Base-by-base conservation (phyloP, 1,139 yeast genomes). In the Saccharomyces pastorianus region DNA sequence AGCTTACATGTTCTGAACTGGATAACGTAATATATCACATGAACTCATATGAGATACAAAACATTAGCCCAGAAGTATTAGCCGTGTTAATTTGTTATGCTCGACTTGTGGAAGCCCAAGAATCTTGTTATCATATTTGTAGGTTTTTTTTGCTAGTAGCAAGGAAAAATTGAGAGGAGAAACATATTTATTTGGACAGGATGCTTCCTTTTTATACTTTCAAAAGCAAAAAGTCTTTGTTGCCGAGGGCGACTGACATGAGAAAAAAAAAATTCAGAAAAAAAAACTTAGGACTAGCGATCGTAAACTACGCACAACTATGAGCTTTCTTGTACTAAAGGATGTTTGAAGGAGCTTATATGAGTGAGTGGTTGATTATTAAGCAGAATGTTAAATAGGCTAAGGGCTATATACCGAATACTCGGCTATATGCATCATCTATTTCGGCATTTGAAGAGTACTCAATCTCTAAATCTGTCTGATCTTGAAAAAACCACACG, bases 341-440 rank as follows among this genome's bases (percentile, higher is more conserved):
- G 11, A 6, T 44, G 25, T 7, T 9, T 7, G 1, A 6, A 46
- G 9, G n/a, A 13, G 28, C 14, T n/a, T 27, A 46, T 27, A 5
- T 27, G 23, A 13, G 13, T 23, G 9, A 13, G 9, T 11, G 2
- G 28, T 44, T 23, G 9, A 9, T 5, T 44, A 27, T 14, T 25
- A 25, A n/a, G 8, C 20, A 25, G 17, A 6, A 23, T 44, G 23
- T 27, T 31, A 11, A 17, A 47, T 27, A 29, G 29, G n/a, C 9
- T 32, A 44, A 6, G 51, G 34, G 42, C 28, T 47, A 38, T 29
- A 46, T 51, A 20, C 56, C 56, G 29, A 58, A 58, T 28, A 58
- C 52, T 48, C 28, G 29, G 41, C 54, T 55, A 50, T 56, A 56
- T 6, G 59, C 59, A 7, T 53, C 58, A 2, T 23, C 29, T 14